These are phyloP conservation scores for Boechera stricta DNA, from an alignment of 345 rosid species.

Conservation along the genomic window DNA sequence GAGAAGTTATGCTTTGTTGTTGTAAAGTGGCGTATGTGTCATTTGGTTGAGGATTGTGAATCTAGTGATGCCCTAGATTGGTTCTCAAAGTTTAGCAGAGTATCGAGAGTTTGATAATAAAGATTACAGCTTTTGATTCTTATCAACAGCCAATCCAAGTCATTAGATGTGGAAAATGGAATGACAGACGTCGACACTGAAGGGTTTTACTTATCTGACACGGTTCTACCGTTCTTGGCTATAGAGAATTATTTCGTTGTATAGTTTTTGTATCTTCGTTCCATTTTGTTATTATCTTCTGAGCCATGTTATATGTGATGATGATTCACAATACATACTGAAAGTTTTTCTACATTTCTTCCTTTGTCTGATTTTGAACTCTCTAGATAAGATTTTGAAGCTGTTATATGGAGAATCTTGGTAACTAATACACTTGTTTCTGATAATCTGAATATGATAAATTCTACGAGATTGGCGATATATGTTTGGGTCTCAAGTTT, in stretches of 20 bases:
- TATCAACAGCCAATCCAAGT: neutral
- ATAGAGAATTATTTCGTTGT: constrained; percentile 18
- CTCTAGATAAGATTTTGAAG: neutral
- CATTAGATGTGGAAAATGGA: neutral
- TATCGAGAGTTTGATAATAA: too few species aligned
- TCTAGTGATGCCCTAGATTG: too few species aligned
- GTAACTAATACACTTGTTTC: too few species aligned
- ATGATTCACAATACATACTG: neutral
- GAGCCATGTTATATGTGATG: neutral
- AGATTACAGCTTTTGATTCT: too few species aligned
- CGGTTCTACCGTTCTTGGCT: constrained; percentile 8
- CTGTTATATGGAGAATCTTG: neutral
- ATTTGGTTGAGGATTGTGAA: too few species aligned
- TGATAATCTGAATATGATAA: neutral
- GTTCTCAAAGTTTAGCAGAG: too few species aligned
- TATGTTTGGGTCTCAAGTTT: neutral
- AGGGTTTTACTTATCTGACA: constrained; percentile 8
- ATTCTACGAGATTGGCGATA: neutral
- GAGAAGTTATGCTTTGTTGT: too few species aligned
- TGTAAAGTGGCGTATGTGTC: too few species aligned
- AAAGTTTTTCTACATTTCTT: neutral
- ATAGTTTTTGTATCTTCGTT: constrained; percentile 3
- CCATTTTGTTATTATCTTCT: neutral
- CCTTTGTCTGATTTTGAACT: neutral
- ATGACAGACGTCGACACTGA: neutral